These are phyloP conservation scores for Fusarium sp. DNA, from an alignment of 2,329 filamentous ascomycete genomes.

Conservation along the genomic window DNA sequence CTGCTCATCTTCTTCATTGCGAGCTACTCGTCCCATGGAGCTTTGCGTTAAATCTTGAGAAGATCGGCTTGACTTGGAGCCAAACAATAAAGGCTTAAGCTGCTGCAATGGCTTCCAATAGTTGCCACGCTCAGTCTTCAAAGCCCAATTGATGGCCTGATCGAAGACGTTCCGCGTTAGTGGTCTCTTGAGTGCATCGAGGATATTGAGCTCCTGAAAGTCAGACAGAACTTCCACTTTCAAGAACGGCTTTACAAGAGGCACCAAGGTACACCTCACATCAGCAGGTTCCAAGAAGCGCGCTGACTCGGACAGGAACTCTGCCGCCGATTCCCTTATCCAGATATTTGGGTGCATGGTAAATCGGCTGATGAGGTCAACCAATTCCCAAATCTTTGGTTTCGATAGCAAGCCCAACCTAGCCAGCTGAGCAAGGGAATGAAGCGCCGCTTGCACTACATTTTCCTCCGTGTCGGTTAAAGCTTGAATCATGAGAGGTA, in stretches of 20 bases:
- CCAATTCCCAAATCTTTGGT: slow-evolving; percentile 85
- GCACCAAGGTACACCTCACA: slow-evolving; percentile 82
- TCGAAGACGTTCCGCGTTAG: slow-evolving; percentile 85
- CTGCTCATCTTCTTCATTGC: slow-evolving; percentile 92
- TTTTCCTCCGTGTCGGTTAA: slow-evolving; percentile 93
- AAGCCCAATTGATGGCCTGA: slow-evolving; percentile 85
- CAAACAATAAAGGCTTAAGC: slow-evolving; percentile 72
- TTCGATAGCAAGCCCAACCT: slow-evolving; percentile 88
- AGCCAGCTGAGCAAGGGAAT: slow-evolving; percentile 89
- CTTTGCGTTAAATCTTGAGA: slow-evolving; percentile 66
- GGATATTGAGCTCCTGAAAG: slow-evolving; percentile 77
- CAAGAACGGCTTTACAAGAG: slow-evolving; percentile 83
- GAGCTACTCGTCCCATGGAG: slow-evolving; percentile 71
- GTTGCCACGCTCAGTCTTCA: slow-evolving; percentile 79
- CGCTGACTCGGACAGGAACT: slow-evolving; percentile 83
- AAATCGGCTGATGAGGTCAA: slow-evolving; percentile 85
- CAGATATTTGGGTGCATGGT: slow-evolving; percentile 94
- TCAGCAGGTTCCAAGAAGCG: slow-evolving; percentile 83
- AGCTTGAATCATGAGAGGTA: slow-evolving; percentile 95
- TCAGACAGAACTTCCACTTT: slow-evolving; percentile 75
- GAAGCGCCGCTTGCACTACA: slow-evolving; percentile 89
- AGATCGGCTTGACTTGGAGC: slow-evolving; percentile 67
- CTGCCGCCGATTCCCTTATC: slow-evolving; percentile 89
- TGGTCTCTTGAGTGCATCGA: slow-evolving; percentile 86
- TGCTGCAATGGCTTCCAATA: slow-evolving; percentile 88